Conservation (phyloP, 768 basidiomycete genomes). For the Hortiboletus campestris region DNA sequence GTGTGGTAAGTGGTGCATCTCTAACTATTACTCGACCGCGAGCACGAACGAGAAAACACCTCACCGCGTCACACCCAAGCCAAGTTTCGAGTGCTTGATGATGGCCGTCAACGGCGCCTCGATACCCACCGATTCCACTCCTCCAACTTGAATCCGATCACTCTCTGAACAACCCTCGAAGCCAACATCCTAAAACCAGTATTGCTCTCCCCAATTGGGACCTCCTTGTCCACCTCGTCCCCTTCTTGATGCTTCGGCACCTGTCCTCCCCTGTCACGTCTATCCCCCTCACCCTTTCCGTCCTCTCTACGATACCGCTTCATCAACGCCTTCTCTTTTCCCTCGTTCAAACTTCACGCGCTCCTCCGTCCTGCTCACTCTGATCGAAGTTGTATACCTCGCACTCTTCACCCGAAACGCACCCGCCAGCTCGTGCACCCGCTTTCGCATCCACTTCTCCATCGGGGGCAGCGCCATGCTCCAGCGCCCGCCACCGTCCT, state of each 20-base stretch:
- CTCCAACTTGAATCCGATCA: constrained; percentile 71
- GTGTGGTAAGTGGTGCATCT: too few species aligned
- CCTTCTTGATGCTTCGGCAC: constrained; percentile 69
- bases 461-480: constrained; percentile 77
- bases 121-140: constrained; percentile 45
- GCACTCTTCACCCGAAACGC: constrained; percentile 69
- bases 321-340: constrained; percentile 51
- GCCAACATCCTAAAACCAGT: constrained; percentile 86
- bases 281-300: constrained; percentile 21
- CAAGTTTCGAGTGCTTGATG: constrained; percentile 37
- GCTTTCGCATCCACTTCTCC: constrained; percentile 66
- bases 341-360: constrained; percentile 58
- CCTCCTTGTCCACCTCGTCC: constrained; percentile 85
- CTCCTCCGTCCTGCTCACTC: constrained; percentile 60
- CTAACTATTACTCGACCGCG: too few species aligned
- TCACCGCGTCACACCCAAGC: too few species aligned
- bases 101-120: too few species aligned
- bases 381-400: constrained; percentile 75
- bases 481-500: constrained; percentile 45
- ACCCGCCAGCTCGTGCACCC: constrained; percentile 75
- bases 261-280: constrained; percentile 15
- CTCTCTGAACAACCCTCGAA: constrained; percentile 90
- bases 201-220: constrained; percentile 77
- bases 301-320: constrained; percentile 25
- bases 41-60: too few species aligned